Evolutionary conservation across 768 basidiomycete genomes (phyloP), one percentile per base, ranked within the genome.

Genomic region (Mycena leptocephala): DNA sequence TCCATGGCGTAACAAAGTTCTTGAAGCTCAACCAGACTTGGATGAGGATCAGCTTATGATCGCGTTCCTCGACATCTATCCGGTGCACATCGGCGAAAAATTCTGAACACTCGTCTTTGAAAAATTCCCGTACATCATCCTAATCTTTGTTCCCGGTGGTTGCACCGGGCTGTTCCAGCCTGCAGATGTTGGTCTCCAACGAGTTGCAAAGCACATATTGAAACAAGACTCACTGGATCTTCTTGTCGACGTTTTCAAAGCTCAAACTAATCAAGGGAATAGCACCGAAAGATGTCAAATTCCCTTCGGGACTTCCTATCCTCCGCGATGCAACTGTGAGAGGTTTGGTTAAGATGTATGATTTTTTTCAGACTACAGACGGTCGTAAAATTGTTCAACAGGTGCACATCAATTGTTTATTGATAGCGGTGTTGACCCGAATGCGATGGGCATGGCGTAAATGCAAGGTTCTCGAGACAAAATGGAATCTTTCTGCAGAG

Each of bases 401-500:
- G 39, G 39, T 41, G 18, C 39, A n/a, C n/a, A n/a, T n/a, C n/a
- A n/a, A n/a, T n/a, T n/a, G n/a, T n/a, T n/a, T n/a, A n/a, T n/a
- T n/a, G n/a, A n/a, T n/a, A n/a, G n/a, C n/a, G n/a, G n/a, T n/a
- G n/a, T n/a, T n/a, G n/a, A n/a, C n/a, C n/a, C n/a, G n/a, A n/a
- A n/a, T n/a, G n/a, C n/a, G n/a, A n/a, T n/a, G n/a, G n/a, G n/a
- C n/a, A n/a, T n/a, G n/a, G n/a, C n/a, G n/a, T n/a, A n/a, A n/a
- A n/a, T n/a, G n/a, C n/a, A 48, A 53, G 28, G 33, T 66, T 7
- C 20, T 28, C 1, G 37, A 30, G 2, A 68, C 51, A 1, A 2
- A 68, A 7, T 68, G 51, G 53, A 68, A 68, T n/a, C 53, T 68
- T 56, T 68, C 53, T 1, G 5, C 35, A 5, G 66, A 68, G 13